Base-by-base conservation (phyloP, 73 alveolate genomes). In the Stentor roeselii region DNA sequence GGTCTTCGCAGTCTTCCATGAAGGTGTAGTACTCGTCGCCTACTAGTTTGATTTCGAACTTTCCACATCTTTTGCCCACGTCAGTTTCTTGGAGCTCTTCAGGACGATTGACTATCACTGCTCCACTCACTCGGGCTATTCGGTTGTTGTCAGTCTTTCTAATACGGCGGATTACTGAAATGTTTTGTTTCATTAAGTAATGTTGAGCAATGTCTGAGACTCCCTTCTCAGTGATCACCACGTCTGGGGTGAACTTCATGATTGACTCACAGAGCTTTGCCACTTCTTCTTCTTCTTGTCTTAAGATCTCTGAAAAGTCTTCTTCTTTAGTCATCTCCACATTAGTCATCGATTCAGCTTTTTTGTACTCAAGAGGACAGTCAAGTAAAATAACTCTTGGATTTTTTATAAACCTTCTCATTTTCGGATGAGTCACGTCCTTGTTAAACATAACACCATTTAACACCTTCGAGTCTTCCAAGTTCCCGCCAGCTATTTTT, bases 361-460 rank as follows among this genome's bases (percentile, higher is more conserved):
- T 98, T 93, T 98, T 98, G 89, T 97, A 97, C 93, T 98, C 99
- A 3, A 98, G 97, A 3, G 99, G 94, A 93, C 99, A 98, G 90
- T 98, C 99, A 34, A 98, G 92, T 82, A 98, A 87, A 30, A 98
- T 96, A 60, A 98, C 98, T 82, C 99, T 92, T 40, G 99, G 99
- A 91, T 98, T 97, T 42, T 83, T 86, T 83, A 96, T 95, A 36
- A 58, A 89, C 76, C 99, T 91, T 87, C 99, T 92, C 99, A 98
- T 98, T 83, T 95, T 94, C 40, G 99, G 99, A 93, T 98, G 99
- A 36, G 99, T 98, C 41, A 98, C 98, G 90, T 98, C 99, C 92
- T 98, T 98, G 94, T 98, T 98, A 93, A 98, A 92, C 98, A 98
- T 97, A 60, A 98, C 99, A 42, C 99, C 99, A 84, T 98, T 99